Evolutionary conservation across 345 rosid genomes (phyloP).

Genomic region (Pistacia atlantica): DNA sequence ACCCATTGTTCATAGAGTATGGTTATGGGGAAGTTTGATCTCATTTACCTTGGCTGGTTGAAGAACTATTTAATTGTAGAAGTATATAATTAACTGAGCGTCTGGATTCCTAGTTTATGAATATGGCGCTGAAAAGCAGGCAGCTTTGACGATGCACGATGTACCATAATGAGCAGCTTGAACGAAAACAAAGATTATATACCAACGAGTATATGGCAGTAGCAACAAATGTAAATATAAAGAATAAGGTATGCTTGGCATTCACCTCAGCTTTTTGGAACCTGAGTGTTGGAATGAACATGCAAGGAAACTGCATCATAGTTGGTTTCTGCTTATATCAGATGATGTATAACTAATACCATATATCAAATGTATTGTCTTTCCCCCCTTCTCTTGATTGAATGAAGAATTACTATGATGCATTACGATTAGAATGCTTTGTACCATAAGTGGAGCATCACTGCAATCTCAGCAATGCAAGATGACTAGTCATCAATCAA

Average conservation of each 20-base stretch:
- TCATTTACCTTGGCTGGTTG: constrained; percentile 15
- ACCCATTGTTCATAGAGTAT: constrained; percentile 29
- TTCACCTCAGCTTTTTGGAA: constrained; percentile 51
- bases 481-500: constrained; percentile 2
- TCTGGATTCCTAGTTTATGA: constrained; percentile 9
- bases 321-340: constrained; percentile 15
- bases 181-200: constrained; percentile 4
- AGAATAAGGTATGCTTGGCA: constrained; percentile 22
- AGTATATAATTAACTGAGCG: constrained; percentile 28
- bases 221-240: constrained; percentile 12
- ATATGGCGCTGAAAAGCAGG: constrained; percentile 4
- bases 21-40: constrained; percentile 17
- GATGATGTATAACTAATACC: background rate
- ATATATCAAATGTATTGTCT: constrained; percentile 17
- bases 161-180: background rate
- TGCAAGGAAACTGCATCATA: constrained; percentile 3
- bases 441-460: background rate
- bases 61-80: constrained; percentile 15
- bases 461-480: background rate
- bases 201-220: constrained; percentile 4
- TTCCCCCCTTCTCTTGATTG: background rate
- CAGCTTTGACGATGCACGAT: constrained; percentile 6
- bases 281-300: constrained; percentile 46
- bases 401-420: background rate
- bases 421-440: background rate